Conservation (phyloP, 768 basidiomycete genomes). For the Termitomyces titanicus region DNA sequence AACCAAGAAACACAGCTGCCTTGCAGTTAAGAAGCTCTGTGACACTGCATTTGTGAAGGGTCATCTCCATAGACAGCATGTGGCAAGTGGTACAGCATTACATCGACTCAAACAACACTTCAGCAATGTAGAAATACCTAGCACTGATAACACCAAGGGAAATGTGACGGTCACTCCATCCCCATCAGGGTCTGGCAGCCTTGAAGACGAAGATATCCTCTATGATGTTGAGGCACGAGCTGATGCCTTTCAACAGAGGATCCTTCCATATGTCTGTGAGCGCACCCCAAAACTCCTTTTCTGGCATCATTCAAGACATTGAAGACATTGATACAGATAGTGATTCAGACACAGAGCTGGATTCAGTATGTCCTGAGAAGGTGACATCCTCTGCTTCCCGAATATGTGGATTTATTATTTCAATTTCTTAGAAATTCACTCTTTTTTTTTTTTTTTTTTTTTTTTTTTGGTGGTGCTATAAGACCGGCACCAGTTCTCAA, state of each 20-base stretch:
- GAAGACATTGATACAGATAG: not conserved
- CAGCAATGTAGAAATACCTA: not conserved
- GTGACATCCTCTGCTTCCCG: too few species aligned
- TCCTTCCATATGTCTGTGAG: too few species aligned
- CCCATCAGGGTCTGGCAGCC: not conserved
- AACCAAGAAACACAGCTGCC: slow-evolving; percentile 6
- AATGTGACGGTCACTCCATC: not conserved
- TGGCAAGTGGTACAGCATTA: not conserved
- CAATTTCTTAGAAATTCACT: too few species aligned
- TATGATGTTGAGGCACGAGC: not conserved
- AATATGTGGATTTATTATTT: too few species aligned
- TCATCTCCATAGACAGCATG: not conserved
- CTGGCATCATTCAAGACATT: not conserved
- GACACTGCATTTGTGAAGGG: not conserved
- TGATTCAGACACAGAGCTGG: not conserved
- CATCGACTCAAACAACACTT: not conserved
- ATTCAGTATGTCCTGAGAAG: too few species aligned
- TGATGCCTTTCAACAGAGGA: not conserved
- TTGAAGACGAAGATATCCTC: not conserved
- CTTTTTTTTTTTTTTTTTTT: too few species aligned
- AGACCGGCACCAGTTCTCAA: too few species aligned
- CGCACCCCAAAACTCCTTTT: not conserved
- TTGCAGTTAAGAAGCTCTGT: not conserved
- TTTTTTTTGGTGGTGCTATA: too few species aligned
- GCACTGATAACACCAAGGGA: not conserved